phyloP scores from a whole-genome alignment of 352 stramenopile genomes.

The Peronospora belbahrii region DNA sequence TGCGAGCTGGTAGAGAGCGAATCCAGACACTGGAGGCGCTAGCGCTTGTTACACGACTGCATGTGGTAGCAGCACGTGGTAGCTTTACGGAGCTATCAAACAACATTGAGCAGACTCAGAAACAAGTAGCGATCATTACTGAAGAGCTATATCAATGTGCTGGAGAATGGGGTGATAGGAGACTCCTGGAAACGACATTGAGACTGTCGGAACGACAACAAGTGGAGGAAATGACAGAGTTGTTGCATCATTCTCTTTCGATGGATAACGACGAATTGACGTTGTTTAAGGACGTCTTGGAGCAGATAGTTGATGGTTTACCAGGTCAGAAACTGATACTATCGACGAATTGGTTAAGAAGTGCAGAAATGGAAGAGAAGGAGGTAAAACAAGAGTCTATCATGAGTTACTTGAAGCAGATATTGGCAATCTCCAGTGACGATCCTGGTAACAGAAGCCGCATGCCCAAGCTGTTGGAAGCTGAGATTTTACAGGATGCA shows the following conservation, averaged over 20 bases:
- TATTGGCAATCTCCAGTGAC: constrained; percentile 21
- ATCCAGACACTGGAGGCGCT: constrained; percentile 29
- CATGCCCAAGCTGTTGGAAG: constrained; percentile 34
- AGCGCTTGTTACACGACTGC: constrained; percentile 32
- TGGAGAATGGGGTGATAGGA: constrained; percentile 28
- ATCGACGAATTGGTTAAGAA: constrained; percentile 36
- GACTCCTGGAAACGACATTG: constrained; percentile 10
- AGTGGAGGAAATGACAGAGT: constrained; percentile 31
- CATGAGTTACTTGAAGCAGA: constrained; percentile 31
- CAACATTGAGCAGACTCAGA: not conserved
- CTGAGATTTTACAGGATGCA: constrained; percentile 62
- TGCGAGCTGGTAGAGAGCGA: constrained; percentile 4
- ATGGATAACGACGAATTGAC: constrained; percentile 25
- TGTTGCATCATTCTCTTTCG: constrained; percentile 36
- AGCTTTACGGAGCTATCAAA: constrained; percentile 21
- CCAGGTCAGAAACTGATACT: constrained; percentile 29
- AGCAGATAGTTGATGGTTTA: constrained; percentile 42
- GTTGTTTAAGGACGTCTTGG: constrained; percentile 51
- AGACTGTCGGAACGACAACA: constrained; percentile 8
- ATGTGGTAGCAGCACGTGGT: constrained; percentile 21
- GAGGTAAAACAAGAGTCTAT: not conserved
- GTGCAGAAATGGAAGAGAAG: not conserved
- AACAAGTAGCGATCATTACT: constrained; percentile 4
- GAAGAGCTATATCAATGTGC: constrained; percentile 20
- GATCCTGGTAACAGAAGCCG: not conserved